Conservation (phyloP, 495 filamentous ascomycete genomes). For the Xylaria grammica region DNA sequence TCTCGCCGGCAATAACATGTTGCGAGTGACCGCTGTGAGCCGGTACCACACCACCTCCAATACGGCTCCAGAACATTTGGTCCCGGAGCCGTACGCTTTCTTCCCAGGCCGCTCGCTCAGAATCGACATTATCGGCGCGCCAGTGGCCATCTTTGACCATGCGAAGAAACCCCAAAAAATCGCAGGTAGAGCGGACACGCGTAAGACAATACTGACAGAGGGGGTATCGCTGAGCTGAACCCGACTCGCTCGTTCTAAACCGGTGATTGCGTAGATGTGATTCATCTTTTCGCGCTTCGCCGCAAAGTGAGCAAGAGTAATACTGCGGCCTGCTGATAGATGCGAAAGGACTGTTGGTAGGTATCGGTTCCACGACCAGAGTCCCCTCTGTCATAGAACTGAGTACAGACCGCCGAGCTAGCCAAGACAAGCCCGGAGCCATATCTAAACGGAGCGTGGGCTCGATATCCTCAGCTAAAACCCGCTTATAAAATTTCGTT, state of each 20-base stretch:
- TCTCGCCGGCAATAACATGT: conserved; percentile 30
- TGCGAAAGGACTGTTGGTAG: conserved; percentile 52
- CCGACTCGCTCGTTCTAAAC: conserved; percentile 84
- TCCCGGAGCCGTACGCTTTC: conserved; percentile 88
- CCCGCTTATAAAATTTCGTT: conserved; percentile 90
- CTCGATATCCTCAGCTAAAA: conserved; percentile 87
- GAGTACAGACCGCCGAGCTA: conserved; percentile 82
- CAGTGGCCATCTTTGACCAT: conserved; percentile 90
- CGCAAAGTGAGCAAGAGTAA: conserved; percentile 86
- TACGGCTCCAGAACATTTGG: conserved; percentile 92
- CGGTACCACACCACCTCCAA: conserved; percentile 88
- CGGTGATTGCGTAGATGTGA: conserved; percentile 79
- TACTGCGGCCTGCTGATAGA: conserved; percentile 62
- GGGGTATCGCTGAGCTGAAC: conserved; percentile 85
- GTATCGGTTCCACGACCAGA: conserved; percentile 86
- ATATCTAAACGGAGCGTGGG: conserved; percentile 87
- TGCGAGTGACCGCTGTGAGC: conserved; percentile 42
- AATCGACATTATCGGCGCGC: conserved; percentile 75
- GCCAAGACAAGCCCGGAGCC: conserved; percentile 90
- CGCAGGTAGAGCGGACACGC: conserved; percentile 84
- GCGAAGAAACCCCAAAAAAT: conserved; percentile 88
- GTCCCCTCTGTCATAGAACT: conserved; percentile 84
- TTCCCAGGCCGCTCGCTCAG: conserved; percentile 87
- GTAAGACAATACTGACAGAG: conserved; percentile 85
- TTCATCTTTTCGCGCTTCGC: conserved; percentile 74